Conservation (phyloP, 306 rosid species). For the Crataegus laevigata region DNA sequence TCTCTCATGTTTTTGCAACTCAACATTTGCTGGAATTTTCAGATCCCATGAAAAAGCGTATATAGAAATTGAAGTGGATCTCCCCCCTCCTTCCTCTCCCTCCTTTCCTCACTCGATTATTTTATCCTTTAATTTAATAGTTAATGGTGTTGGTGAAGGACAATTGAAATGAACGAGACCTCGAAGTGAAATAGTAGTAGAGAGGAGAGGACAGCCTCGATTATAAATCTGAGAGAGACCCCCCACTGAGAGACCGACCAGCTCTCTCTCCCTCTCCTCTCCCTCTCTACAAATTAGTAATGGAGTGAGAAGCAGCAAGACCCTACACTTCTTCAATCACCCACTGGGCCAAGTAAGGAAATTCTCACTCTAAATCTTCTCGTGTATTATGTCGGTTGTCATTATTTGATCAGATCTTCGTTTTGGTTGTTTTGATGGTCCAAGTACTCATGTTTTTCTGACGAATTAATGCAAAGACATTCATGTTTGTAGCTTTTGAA, state of each 20-base stretch:
- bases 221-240: neutral
- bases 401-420: neutral
- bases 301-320: neutral
- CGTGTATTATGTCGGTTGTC: neutral
- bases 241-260: neutral
- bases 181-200: neutral
- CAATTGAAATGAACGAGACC: neutral
- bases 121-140: neutral
- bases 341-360: neutral
- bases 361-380: neutral
- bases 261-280: neutral
- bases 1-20: neutral
- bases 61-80: neutral
- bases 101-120: neutral
- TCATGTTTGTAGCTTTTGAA: neutral
- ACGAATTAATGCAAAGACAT: neutral
- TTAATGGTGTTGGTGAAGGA: neutral
- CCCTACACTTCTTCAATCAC: neutral
- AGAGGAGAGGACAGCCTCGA: no score
- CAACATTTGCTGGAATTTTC: neutral
- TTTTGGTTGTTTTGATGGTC: neutral
- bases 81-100: no score
- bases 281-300: no score
- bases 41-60: neutral
- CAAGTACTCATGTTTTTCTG: neutral